phyloP scores from a whole-genome alignment of 164 flowering plant species.

The Amborella trichopoda region DNA sequence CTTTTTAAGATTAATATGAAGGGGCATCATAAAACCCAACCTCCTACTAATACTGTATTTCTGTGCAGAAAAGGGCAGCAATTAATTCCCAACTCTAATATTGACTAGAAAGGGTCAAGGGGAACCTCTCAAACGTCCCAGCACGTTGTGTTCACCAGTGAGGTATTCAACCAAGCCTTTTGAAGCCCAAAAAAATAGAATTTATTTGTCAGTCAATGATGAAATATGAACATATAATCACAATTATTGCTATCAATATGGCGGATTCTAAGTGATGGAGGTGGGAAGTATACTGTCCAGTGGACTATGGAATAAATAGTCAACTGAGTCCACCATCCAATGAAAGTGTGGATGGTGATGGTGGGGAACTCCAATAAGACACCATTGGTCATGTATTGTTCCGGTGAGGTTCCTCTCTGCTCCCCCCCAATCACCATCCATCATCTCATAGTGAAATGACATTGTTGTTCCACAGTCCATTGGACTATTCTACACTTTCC shows the following conservation, averaged over 20 bases:
- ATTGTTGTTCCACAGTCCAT: not conserved
- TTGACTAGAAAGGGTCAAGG: too few species aligned
- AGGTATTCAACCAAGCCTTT: slow-evolving; percentile 59
- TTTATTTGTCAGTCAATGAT: not conserved
- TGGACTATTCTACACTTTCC: too few species aligned
- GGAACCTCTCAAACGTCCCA: slow-evolving; percentile 34
- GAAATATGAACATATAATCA: not conserved
- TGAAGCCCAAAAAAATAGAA: slow-evolving; percentile 1
- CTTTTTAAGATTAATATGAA: too few species aligned
- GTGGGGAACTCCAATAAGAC: not conserved
- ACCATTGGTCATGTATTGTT: not conserved
- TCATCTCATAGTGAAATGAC: not conserved
- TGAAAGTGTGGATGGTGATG: not conserved
- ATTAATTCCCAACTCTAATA: too few species aligned
- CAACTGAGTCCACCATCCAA: not conserved
- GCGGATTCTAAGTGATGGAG: not conserved
- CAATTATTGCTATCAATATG: not conserved
- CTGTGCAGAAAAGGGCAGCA: too few species aligned
- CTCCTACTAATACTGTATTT: too few species aligned
- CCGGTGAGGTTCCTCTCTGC: too few species aligned
- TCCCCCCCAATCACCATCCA: too few species aligned
- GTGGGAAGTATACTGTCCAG: not conserved
- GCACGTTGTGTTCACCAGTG: slow-evolving; percentile 42
- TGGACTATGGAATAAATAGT: not conserved
- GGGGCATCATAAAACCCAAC: too few species aligned